Conservation (phyloP, 352 stramenopile genomes). For the Labyrinthula sp. region DNA sequence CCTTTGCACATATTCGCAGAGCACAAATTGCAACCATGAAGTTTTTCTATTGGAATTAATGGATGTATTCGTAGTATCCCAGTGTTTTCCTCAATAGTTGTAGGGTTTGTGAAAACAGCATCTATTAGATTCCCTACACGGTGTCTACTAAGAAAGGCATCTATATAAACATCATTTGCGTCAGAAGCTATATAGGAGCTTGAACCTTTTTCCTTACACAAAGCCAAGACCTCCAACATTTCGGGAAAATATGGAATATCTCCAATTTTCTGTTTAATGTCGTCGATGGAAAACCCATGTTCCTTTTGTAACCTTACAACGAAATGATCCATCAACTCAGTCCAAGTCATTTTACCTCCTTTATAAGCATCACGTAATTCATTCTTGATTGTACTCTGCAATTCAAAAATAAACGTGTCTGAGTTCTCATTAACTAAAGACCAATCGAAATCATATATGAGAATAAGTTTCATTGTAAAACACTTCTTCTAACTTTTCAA, state of each 20-base stretch:
- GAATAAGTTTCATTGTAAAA: slow-evolving; percentile 14
- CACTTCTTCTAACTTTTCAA: slow-evolving; percentile 6
- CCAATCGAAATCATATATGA: slow-evolving; percentile 30
- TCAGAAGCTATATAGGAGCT: slow-evolving; percentile 37
- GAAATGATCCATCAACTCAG: slow-evolving; percentile 31
- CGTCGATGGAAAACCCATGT: background rate
- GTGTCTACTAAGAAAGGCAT: slow-evolving; percentile 33
- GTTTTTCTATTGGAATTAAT: slow-evolving; percentile 16
- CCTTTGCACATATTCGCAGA: slow-evolving; percentile 39
- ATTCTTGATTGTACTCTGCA: slow-evolving; percentile 31
- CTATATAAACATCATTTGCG: slow-evolving; percentile 37
- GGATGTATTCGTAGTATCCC: slow-evolving; percentile 34
- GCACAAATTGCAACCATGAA: slow-evolving; percentile 34
- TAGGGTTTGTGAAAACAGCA: slow-evolving; percentile 33
- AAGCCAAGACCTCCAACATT: slow-evolving; percentile 26
- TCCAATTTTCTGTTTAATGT: slow-evolving; percentile 7
- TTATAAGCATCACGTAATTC: no score
- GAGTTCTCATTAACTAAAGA: slow-evolving; percentile 38
- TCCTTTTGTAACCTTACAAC: slow-evolving; percentile 27
- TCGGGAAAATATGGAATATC: slow-evolving; percentile 22
- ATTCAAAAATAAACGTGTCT: slow-evolving; percentile 36
- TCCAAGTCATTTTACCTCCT: no score
- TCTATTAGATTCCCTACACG: slow-evolving; percentile 28
- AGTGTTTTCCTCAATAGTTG: slow-evolving; percentile 15
- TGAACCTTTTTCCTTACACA: no score